These are phyloP conservation scores for Mortierella sp. DNA, from an alignment of 371 early-diverging fungal species.

Conservation along the genomic window DNA sequence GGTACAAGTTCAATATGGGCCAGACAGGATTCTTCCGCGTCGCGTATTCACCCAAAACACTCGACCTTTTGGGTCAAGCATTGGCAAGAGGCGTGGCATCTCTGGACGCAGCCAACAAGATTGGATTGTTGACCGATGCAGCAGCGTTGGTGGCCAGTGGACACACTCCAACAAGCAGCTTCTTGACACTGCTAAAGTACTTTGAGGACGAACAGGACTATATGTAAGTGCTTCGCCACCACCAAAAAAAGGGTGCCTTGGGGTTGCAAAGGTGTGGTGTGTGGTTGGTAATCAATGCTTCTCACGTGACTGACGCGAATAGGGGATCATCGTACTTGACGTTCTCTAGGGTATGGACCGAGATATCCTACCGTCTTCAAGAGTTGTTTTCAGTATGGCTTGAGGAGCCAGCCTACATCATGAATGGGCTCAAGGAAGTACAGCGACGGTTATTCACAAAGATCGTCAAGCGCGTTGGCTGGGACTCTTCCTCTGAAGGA, in stretches of 20 bases:
- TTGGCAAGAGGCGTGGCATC: constrained; percentile 37
- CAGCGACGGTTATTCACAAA: constrained; percentile 63
- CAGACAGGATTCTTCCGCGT: constrained; percentile 77
- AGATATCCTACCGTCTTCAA: constrained; percentile 58
- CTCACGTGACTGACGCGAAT: no score
- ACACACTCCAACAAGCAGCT: constrained; percentile 63
- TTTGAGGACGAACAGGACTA: constrained; percentile 74
- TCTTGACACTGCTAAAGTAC: constrained; percentile 67
- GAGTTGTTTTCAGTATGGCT: constrained; percentile 59
- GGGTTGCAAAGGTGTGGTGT: background rate
- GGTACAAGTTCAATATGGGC: constrained; percentile 77
- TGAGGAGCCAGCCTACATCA: constrained; percentile 60
- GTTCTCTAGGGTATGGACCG: constrained; percentile 60
- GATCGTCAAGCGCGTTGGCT: constrained; percentile 66
- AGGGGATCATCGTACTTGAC: background rate
- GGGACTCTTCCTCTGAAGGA: constrained; percentile 54
- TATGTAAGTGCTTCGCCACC: constrained; percentile 57
- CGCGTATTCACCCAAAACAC: constrained; percentile 62
- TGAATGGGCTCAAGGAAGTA: constrained; percentile 57
- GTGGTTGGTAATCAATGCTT: background rate
- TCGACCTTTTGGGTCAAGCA: constrained; percentile 59
- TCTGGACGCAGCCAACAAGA: constrained; percentile 62
- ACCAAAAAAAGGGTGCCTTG: no score
- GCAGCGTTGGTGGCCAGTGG: constrained; percentile 74
- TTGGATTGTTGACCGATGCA: constrained; percentile 73